Conservation (phyloP, 495 filamentous ascomycete genomes). For the Daldinia decipiens region DNA sequence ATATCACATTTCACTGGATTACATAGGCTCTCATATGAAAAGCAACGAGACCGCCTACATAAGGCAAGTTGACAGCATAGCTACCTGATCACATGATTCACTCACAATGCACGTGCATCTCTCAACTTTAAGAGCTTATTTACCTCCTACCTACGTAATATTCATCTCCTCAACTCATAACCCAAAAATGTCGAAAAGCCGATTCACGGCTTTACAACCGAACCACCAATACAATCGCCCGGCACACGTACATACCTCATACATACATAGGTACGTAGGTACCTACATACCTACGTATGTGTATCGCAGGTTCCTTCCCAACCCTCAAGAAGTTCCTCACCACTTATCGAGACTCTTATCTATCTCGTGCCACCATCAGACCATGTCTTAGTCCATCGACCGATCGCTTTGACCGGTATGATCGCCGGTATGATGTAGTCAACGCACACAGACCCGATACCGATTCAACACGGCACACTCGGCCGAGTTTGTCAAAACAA, state of each 20-base stretch:
- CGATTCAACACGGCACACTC: not conserved
- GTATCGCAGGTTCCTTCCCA: too few species aligned
- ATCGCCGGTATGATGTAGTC: not conserved
- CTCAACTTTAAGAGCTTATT: too few species aligned
- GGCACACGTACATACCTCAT: not conserved
- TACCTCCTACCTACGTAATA: too few species aligned
- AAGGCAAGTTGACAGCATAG: not conserved
- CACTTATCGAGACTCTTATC: not conserved
- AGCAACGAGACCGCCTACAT: not conserved
- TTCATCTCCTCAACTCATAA: too few species aligned
- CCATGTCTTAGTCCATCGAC: not conserved
- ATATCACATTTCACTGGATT: too few species aligned
- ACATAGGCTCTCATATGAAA: not conserved
- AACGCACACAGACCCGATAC: not conserved
- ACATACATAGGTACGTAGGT: too few species aligned
- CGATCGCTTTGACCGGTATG: not conserved
- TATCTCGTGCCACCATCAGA: not conserved
- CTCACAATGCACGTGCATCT: not conserved
- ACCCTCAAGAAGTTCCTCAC: not conserved
- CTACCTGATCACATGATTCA: not conserved
- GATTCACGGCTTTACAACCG: constrained; percentile 4
- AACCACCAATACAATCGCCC: not conserved
- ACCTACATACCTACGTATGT: too few species aligned
- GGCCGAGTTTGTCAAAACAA: not conserved
- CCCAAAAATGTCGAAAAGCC: not conserved